Base-by-base conservation (phyloP, 306 rosid species). In the Lathyrus oleraceus region DNA sequence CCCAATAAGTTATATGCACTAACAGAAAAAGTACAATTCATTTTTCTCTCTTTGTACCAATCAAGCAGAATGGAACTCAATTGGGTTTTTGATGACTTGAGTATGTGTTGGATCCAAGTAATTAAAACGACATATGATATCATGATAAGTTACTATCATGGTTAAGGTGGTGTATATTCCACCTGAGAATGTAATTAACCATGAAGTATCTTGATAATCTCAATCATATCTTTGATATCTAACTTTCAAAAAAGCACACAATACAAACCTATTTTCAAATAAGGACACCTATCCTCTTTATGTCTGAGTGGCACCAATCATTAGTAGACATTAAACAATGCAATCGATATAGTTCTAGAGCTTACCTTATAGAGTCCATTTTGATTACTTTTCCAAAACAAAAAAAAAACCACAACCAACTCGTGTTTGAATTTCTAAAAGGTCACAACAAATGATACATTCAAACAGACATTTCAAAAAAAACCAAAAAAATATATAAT, bases 151-250 rank as follows among this genome's bases (percentile, higher is more conserved):
- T 14, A 70, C 79, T 39, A 43, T 35, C 8, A 7, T 6, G 7
- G 47, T 15, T 9, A 10, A 32, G 19, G 20, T 54, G 80, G 73
- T 86, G 87, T 82, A 86, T 59, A 72, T 68, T 68, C 80, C 59
- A 75, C 72, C 60, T 43, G 49, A 73, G 73, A 84, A 83, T 84
- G 86, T 71, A 85, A 56, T 57, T 57, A 14, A 81, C 86, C 66
- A 59, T 39, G 80, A 80, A 76, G 75, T 80, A 79, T 63, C 73
- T 39, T 73, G 75, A 17, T 16, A 25, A 61, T 79, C 67, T 16
- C 67, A 74, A 76, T 72, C 68, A 77, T 73, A 60, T 81, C 73
- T 78, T 57, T 73, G 47, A 57, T 54, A 54, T 42, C 79, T 59
- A 66, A 56, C 64, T 69, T n/a, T 42, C 65, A 53, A 61, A 65